Evolutionary conservation across 2,329 filamentous ascomycete species (phyloP).

Genomic region (Colletotrichum sidae): DNA sequence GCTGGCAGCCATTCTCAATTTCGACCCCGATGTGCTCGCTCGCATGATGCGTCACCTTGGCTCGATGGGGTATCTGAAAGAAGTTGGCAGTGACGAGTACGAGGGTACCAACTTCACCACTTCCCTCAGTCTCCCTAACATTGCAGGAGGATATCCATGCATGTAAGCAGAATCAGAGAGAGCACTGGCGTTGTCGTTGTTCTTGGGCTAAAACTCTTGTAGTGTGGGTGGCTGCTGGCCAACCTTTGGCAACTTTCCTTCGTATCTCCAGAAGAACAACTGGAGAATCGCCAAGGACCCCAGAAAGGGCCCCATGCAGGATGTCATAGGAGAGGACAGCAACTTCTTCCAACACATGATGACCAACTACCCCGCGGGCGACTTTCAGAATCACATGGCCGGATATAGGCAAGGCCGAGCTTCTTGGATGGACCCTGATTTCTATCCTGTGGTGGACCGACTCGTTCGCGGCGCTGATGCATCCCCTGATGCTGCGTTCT

Average conservation of each 20-base stretch:
- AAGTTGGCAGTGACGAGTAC: constrained; percentile 48
- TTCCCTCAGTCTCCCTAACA: constrained; percentile 40
- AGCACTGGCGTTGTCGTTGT: background rate
- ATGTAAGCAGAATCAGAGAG: constrained; percentile 39
- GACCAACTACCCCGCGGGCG: constrained; percentile 15
- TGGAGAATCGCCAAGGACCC: constrained; percentile 8
- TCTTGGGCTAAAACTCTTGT: constrained; percentile 12
- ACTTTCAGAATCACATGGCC: constrained; percentile 23
- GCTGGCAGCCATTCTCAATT: background rate
- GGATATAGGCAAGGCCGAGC: constrained; percentile 25
- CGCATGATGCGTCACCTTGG: constrained; percentile 49
- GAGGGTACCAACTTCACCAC: constrained; percentile 46
- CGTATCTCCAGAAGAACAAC: constrained; percentile 18
- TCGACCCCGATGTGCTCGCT: constrained; percentile 39
- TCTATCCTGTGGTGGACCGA: constrained; percentile 41
- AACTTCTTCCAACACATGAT: constrained; percentile 31
- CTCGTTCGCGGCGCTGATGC: constrained; percentile 41
- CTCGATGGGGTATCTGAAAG: constrained; percentile 48
- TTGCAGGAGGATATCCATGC: constrained; percentile 43
- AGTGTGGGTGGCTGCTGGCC: constrained; percentile 24
- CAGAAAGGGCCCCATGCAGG: constrained; percentile 11
- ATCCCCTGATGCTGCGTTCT: background rate
- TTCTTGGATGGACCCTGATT: constrained; percentile 29
- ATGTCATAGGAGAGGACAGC: constrained; percentile 4
- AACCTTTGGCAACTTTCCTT: constrained; percentile 24